phyloP scores from a whole-genome alignment of 2,329 filamentous ascomycete species.

The Sporothrix protearum region DNA sequence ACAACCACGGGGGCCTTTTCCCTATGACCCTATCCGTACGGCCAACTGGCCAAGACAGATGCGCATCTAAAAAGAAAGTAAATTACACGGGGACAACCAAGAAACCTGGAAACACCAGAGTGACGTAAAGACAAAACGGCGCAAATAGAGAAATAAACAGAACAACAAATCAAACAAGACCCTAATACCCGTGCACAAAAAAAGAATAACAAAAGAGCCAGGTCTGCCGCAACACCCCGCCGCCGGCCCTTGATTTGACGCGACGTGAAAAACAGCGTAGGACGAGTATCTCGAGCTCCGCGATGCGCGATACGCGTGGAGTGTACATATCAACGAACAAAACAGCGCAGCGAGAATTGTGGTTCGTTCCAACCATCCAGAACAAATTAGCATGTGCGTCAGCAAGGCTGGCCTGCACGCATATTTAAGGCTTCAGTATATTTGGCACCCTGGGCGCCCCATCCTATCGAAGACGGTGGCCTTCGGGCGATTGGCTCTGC shows the following conservation, averaged over 20 bases:
- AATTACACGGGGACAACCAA: too few species aligned
- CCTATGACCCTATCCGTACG: background rate
- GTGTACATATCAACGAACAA: background rate
- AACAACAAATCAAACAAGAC: slow-evolving; percentile 6
- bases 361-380: background rate
- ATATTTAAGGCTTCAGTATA: too few species aligned
- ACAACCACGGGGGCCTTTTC: background rate
- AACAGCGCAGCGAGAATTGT: background rate
- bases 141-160: background rate
- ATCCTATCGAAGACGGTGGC: slow-evolving; percentile 24
- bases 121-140: background rate
- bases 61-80: background rate
- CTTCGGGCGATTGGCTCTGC: slow-evolving; percentile 19
- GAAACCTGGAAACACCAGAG: too few species aligned
- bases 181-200: background rate
- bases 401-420: too few species aligned
- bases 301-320: background rate
- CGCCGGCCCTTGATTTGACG: background rate
- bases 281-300: background rate
- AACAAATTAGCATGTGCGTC: too few species aligned
- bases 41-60: background rate
- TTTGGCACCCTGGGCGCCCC: too few species aligned
- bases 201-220: slow-evolving; percentile 9
- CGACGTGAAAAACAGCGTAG: background rate
- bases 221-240: slow-evolving; percentile 2